These are phyloP conservation scores for Aaosphaeria arxii DNA, from an alignment of 2,329 filamentous ascomycete species.

Conservation along the genomic window DNA sequence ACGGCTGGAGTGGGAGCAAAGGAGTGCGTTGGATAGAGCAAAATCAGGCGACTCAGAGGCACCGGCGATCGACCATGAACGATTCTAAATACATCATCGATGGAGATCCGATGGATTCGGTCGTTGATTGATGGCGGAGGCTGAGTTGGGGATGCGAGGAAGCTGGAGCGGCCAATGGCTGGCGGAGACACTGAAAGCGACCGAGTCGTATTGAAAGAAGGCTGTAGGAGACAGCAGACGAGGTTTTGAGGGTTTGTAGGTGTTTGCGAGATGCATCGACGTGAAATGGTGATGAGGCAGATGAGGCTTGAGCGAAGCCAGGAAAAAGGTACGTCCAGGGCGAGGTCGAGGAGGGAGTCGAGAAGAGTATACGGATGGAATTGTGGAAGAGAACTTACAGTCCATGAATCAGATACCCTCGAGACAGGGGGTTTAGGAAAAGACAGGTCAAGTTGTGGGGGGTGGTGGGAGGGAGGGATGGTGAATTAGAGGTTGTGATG, in stretches of 20 bases:
- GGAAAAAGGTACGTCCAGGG: constrained; percentile 9
- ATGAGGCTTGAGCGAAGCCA: constrained; percentile 28
- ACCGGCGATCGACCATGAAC: constrained; percentile 29
- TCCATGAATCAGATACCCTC: constrained; percentile 57
- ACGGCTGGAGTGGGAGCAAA: constrained; percentile 30
- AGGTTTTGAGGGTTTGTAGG: not conserved
- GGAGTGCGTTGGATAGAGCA: constrained; percentile 33
- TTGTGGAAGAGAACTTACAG: constrained; percentile 48
- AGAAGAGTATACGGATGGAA: constrained; percentile 4
- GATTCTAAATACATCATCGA: constrained; percentile 22
- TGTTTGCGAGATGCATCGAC: constrained; percentile 26
- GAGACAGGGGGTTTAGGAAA: constrained; percentile 18
- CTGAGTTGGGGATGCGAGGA: constrained; percentile 23
- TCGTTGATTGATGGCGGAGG: constrained; percentile 27
- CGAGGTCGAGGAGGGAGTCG: constrained; percentile 13
- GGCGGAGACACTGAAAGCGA: constrained; percentile 3
- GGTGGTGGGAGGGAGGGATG: constrained; percentile 11
- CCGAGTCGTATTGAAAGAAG: not conserved
- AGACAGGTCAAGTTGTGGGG: constrained; percentile 10
- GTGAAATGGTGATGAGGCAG: constrained; percentile 32
- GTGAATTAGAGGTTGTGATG: constrained; percentile 16
- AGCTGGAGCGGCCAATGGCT: constrained; percentile 18
- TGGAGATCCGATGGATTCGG: constrained; percentile 40
- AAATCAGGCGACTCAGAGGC: constrained; percentile 43
- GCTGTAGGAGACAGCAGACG: not conserved